Evolutionary conservation across 805 yeast genomes (phyloP), one percentile per base, ranked within the genome.

Genomic region (Zygosaccharomyces gambellarensis): DNA sequence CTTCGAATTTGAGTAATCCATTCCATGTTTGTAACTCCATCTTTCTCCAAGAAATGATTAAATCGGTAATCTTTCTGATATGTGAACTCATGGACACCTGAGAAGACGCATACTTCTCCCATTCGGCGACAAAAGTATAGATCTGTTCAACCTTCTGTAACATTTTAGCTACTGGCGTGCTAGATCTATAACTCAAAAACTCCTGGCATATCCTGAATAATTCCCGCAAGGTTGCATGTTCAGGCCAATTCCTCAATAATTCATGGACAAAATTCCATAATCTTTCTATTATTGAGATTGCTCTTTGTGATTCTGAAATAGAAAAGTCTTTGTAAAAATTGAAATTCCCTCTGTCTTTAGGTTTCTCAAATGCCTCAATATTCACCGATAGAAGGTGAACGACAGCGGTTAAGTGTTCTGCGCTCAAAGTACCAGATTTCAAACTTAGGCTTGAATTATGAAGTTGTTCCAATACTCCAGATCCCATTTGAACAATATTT

Each of bases 41-140:
- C 58, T 80, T 80, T 72, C 99, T 81, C 99, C 99, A 94, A 0
- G 86, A 75, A 3, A 94, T 90, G 55, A 94, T 86, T 52, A 90
- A 69, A 0, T 68, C 60, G 0, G 95, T 82, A 28, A 88, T 67
- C 11, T 76, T 73, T 36, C 80, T 83, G 52, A 83, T 76, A 45
- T 79, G 77, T 0, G 58, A 60, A 36, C 71, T 71, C 45, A 94
- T 69, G 1, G 95, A 78, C 0, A 86, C 90, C 45, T 86, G 83
- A 9, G 81, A 75, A 27, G 90, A 81, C 1, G 97, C 96, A 67
- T 87, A 90, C 55, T 87, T 85, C 64, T 94, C 94, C 97, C 99
- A 94, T 64, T 94, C 98, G 23, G 84, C 76, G 52, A 90, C 75
- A 61, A 79, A 83, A 0, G 89, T 85, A 61, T 87, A 87, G 27